Conservation (phyloP, 352 stramenopile genomes). For the Phytophthora sojae region DNA sequence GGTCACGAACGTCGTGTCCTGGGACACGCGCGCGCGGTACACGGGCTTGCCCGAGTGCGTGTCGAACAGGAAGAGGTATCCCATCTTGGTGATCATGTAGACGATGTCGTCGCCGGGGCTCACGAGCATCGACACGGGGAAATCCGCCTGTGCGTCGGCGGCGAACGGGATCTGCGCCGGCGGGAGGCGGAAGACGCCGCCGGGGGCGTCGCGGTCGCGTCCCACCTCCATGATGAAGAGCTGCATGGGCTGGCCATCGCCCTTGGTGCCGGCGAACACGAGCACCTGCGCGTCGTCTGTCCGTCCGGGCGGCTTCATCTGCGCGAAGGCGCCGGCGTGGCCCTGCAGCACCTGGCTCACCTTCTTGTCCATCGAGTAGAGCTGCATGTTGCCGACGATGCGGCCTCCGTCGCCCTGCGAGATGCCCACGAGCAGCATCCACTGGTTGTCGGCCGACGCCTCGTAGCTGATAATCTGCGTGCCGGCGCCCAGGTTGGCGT, state of each 20-base stretch:
- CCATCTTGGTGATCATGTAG: constrained; percentile 99
- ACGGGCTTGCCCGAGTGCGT: constrained; percentile 98
- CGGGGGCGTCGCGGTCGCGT: constrained; percentile 95
- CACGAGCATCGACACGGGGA: constrained; percentile 98
- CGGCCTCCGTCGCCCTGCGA: constrained; percentile 93
- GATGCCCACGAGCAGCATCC: constrained; percentile 99
- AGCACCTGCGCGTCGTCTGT: constrained; percentile 92
- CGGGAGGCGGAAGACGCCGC: constrained; percentile 95
- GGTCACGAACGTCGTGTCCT: constrained; percentile 98
- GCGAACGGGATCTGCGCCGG: constrained; percentile 96
- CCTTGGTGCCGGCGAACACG: constrained; percentile 88
- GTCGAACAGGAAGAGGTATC: constrained; percentile 99
- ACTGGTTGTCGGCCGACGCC: constrained; percentile 97
- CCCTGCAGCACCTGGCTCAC: constrained; percentile 98
- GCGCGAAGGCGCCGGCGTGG: constrained; percentile 97
- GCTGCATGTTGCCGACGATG: constrained; percentile 98
- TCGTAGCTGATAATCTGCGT: constrained; percentile 99
- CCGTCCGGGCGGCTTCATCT: constrained; percentile 95
- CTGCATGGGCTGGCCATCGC: constrained; percentile 77
- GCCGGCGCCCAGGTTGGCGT: constrained; percentile 92
- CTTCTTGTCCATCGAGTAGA: constrained; percentile 99
- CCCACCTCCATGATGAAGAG: constrained; percentile 99
- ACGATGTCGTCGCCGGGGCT: constrained; percentile 94
- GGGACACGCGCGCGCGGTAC: constrained; percentile 97
- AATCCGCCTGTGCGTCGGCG: constrained; percentile 96